Evolutionary conservation across 192 early-diverging fungal genomes (phyloP), one percentile per base, ranked within the genome.

Genomic region (Backusella luteola): DNA sequence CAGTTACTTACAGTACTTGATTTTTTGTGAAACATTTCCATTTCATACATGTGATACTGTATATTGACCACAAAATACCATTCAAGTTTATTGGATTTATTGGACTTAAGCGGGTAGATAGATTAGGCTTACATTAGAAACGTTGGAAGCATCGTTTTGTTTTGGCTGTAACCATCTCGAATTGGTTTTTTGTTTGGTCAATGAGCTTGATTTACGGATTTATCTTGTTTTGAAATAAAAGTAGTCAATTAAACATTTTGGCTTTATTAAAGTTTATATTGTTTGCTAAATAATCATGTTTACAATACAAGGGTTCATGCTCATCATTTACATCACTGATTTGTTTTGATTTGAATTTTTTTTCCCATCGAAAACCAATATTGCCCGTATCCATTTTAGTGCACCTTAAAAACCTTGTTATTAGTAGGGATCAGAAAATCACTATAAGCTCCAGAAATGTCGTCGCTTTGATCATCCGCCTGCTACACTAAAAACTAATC

Each of bases 401-500:
- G 56, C 21, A 29, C 26, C 56, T 63, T 63, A 29, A 63, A 63
- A 63, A 29, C 56, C 26, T 63, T 26, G 23, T 63, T 63, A 63
- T 63, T 63, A 26, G 56, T 63, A 63, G 56, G 11, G 56, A 63
- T 63, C 56, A 63, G 26, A 63, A 63, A 63, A 63, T 63, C 56
- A 63, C 23, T 63, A 63, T 29, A 29, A 26, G 23, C 26, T 29
- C 56, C 56, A 63, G 56, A 63, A 63, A 63, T 63, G 56, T 63
- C 56, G 56, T 63, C 56, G 56, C 4, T 63, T 63, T 63, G 56
- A 63, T 63, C 56, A 63, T 63, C 56, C 56, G 56, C 56, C 56
- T 63, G 56, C 56, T 29, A 63, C 56, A 63, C 56, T 63, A 63
- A 63, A 63, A 63, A 63, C 56, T 63, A 63, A 63, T 63, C 56